These are phyloP conservation scores for Microdochium paspali DNA, from an alignment of 2,329 filamentous ascomycete species.

Conservation along the genomic window DNA sequence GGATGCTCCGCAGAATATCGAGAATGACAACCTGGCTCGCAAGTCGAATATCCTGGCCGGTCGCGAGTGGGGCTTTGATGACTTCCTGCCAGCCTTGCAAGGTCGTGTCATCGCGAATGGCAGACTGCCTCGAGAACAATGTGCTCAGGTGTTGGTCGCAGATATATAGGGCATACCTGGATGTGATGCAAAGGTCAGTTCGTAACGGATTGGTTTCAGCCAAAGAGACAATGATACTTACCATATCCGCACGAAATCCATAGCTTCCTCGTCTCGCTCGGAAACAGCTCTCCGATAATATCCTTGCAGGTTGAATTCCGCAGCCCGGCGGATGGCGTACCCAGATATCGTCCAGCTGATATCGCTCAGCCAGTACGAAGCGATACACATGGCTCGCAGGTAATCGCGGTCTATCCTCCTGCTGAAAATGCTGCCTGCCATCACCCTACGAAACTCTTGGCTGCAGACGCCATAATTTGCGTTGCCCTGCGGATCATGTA, in stretches of 20 bases:
- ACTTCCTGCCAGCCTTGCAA: slow-evolving; percentile 50
- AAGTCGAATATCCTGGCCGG: slow-evolving; percentile 44
- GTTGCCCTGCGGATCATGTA: slow-evolving; percentile 13
- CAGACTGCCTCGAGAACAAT: slow-evolving; percentile 47
- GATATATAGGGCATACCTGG: slow-evolving; percentile 28
- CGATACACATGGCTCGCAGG: slow-evolving; percentile 49
- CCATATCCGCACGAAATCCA: slow-evolving; percentile 49
- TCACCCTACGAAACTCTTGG: slow-evolving; percentile 9
- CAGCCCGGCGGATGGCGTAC: slow-evolving; percentile 37
- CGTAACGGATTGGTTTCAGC: no score
- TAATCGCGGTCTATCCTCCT: slow-evolving; percentile 32
- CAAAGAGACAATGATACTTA: slow-evolving; percentile 50
- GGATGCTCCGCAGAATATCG: slow-evolving; percentile 44
- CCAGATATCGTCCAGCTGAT: slow-evolving; percentile 54
- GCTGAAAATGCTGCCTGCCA: slow-evolving; percentile 22
- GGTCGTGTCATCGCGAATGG: slow-evolving; percentile 47
- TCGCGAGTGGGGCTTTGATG: slow-evolving; percentile 38
- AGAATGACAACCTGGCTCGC: slow-evolving; percentile 49
- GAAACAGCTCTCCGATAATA: slow-evolving; percentile 29
- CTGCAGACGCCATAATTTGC: slow-evolving; percentile 10
- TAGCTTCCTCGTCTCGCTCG: slow-evolving; percentile 29
- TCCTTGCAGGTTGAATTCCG: slow-evolving; percentile 34
- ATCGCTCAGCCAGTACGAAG: slow-evolving; percentile 54
- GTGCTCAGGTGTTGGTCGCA: slow-evolving; percentile 50
- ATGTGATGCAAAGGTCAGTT: slow-evolving; percentile 37